Evolutionary conservation across 805 yeast species (phyloP), one percentile per base, ranked within the genome.

Genomic region (Candida vartiovaarae): DNA sequence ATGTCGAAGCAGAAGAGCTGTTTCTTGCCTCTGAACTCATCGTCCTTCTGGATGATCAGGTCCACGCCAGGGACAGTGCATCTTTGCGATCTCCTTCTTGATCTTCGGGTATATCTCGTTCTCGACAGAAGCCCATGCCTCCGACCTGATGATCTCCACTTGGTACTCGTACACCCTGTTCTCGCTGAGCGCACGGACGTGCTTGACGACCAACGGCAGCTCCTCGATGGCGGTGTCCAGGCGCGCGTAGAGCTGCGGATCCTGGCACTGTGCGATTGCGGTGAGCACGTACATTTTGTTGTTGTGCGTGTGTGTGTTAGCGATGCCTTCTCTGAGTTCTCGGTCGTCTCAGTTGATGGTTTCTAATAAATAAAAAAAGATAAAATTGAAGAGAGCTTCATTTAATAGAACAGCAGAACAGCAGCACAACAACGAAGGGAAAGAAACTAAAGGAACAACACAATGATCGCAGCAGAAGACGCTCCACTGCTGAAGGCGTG

Each of bases 1-100:
- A 93, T 93, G 57, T 93, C 99, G 60, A 93, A 93, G 8, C 95
- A 86, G 48, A 86, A 81, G 40, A 93, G 68, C 55, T 78, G 75
- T 57, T 61, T 60, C 27, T 45, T 25, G 54, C 60, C 63, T 60
- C 71, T 67, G 38, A 43, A 46, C 30, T 60, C 59, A 37, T 56
- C 52, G 29, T 60, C 51, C 32, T 49, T 57, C 51, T 76, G 80
- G 29, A 74, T 61, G 8, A 74, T 55, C 23, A 75, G 44, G 46
- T 76, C 80, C 6, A 71, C 57, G 4, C 51, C 51, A 11, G 61
- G 50, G 34, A n/a, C 42, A 43, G 38, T 46, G 46, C n/a, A 38
- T 32, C n/a, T 48, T 52, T 3, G 39, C 15, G 3, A 50, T 48
- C 36, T 43, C 46, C 28, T 34, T 44, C 42, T 36, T 53, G 28